These are phyloP conservation scores for Trichoderma asperellum DNA, from an alignment of 2,329 filamentous ascomycete genomes.

Conservation along the genomic window DNA sequence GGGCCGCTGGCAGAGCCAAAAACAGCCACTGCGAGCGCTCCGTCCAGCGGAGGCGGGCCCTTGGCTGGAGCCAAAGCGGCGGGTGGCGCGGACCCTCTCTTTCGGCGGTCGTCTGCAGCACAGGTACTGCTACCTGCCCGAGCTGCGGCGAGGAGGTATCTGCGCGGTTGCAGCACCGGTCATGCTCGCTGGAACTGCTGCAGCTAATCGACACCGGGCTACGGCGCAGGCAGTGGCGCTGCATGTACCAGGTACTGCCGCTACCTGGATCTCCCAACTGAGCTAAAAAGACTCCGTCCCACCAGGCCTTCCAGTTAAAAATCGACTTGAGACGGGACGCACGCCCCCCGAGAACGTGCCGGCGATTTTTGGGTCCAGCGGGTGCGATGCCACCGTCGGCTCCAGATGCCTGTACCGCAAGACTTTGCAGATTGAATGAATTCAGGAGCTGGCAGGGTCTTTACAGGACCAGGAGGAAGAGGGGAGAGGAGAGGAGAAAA, in stretches of 20 bases:
- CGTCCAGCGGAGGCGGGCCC: slow-evolving; percentile 28
- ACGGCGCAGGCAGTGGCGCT: background rate
- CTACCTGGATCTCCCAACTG: background rate
- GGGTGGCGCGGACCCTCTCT: slow-evolving; percentile 29
- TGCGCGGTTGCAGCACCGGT: background rate
- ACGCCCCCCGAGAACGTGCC: slow-evolving; percentile 13
- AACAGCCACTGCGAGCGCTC: slow-evolving; percentile 18
- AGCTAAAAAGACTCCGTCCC: slow-evolving; percentile 1
- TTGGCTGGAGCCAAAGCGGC: slow-evolving; percentile 28
- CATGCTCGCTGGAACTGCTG: background rate
- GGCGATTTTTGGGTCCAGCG: slow-evolving; percentile 11
- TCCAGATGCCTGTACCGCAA: background rate
- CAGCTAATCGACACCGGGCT: background rate
- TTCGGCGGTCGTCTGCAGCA: slow-evolving; percentile 11
- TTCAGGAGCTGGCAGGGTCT: background rate
- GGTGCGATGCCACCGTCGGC: slow-evolving; percentile 13
- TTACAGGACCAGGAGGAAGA: background rate
- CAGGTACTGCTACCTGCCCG: background rate
- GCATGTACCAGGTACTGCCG: background rate
- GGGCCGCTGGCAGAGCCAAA: slow-evolving; percentile 21
- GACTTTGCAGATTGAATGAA: background rate
- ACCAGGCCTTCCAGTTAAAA: background rate
- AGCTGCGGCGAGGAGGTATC: background rate
- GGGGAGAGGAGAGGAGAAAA: background rate
- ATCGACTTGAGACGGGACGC: slow-evolving; percentile 14